phyloP scores from a whole-genome alignment of 192 early-diverging fungal genomes.

The Coemansia sp. region DNA sequence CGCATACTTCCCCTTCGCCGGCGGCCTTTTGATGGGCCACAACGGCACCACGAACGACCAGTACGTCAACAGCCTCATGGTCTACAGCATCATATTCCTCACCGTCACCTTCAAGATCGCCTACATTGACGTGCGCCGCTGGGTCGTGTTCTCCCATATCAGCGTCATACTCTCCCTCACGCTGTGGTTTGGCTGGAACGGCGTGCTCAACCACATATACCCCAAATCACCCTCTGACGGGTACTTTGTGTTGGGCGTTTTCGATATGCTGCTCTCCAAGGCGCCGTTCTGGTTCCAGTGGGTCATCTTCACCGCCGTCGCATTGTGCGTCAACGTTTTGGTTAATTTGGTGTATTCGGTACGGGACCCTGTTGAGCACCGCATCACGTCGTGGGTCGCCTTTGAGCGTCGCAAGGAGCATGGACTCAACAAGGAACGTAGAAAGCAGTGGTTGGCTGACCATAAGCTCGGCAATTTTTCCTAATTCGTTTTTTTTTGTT shows the following conservation, averaged over 20 bases:
- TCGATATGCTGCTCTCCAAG: slow-evolving; percentile 43
- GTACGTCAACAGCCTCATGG: slow-evolving; percentile 56
- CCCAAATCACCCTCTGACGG: slow-evolving; percentile 47
- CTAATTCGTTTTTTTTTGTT: background rate
- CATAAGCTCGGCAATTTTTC: background rate
- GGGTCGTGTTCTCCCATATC: slow-evolving; percentile 60
- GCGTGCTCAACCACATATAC: slow-evolving; percentile 60
- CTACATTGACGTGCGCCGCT: slow-evolving; percentile 66
- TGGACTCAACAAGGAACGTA: background rate
- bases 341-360: slow-evolving; percentile 23
- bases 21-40: slow-evolving; percentile 21
- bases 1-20: slow-evolving; percentile 40
- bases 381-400: slow-evolving; percentile 36
- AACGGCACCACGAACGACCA: slow-evolving; percentile 50
- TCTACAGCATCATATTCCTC: slow-evolving; percentile 62
- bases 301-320: slow-evolving; percentile 56
- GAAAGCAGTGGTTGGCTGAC: slow-evolving; percentile 7
- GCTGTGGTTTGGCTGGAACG: slow-evolving; percentile 66
- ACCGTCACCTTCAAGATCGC: slow-evolving; percentile 71
- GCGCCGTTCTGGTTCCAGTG: slow-evolving; percentile 60
- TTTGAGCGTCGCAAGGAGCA: slow-evolving; percentile 28
- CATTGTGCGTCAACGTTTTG: slow-evolving; percentile 54
- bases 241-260: slow-evolving; percentile 59
- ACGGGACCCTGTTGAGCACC: slow-evolving; percentile 33
- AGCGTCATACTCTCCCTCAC: slow-evolving; percentile 56